These are phyloP conservation scores for Babesia gibsoni DNA, from an alignment of 169 alveolate genomes.

Conservation along the genomic window DNA sequence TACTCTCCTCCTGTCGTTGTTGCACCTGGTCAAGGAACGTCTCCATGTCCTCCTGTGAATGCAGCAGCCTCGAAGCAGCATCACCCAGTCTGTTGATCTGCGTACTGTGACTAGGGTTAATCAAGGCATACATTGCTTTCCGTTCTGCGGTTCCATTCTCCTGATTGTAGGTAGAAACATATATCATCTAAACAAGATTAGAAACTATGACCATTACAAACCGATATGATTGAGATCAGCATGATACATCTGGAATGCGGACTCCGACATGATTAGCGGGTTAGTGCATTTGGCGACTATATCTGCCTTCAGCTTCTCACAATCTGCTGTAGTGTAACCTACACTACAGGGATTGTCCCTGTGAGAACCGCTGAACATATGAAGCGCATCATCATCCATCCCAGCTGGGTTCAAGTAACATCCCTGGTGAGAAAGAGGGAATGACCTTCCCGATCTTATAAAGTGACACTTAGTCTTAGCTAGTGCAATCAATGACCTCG, in stretches of 20 bases:
- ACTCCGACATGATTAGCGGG: conserved; percentile 68
- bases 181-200: conserved; percentile 62
- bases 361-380: neutral
- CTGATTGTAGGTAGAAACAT: conserved; percentile 75
- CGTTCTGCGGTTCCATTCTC: conserved; percentile 75
- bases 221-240: conserved; percentile 76
- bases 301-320: conserved; percentile 71
- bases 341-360: conserved; percentile 62
- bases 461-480: conserved; percentile 79
- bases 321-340: conserved; percentile 29
- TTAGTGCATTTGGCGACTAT: conserved; percentile 73
- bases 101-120: neutral
- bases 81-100: conserved; percentile 57
- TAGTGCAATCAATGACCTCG: conserved; percentile 73
- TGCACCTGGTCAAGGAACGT: conserved; percentile 20
- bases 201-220: neutral
- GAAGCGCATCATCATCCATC: conserved; percentile 43
- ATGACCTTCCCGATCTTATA: conserved; percentile 67
- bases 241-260: conserved; percentile 79
- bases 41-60: conserved; percentile 22
- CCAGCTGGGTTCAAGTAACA: conserved; percentile 67
- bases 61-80: conserved; percentile 31
- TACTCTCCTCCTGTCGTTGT: conserved; percentile 30
- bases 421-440: conserved; percentile 72
- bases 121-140: conserved; percentile 65